Percentiles rank a stretch among this genome's conserved stretches.
phyloP scores from a whole-genome alignment of 1,139 yeast species.

The Yamadazyma kanchanaburiensis region DNA sequence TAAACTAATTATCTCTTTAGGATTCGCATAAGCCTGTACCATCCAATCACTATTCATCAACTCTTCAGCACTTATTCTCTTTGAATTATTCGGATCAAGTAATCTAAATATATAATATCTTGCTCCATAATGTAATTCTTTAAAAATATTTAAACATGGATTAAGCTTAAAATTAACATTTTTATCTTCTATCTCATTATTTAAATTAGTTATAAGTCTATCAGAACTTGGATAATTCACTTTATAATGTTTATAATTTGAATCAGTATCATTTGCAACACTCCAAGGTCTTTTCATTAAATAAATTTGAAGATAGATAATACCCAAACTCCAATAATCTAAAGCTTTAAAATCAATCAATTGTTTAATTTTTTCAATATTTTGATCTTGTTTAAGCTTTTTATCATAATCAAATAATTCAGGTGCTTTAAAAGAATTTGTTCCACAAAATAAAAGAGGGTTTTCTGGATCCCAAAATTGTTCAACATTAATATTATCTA shows the following conservation, averaged over 20 bases:
- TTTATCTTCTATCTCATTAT: conserved; percentile 23
- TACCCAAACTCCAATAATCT: conserved; percentile 54
- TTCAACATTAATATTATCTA: conserved; percentile 15
- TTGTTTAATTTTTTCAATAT: conserved; percentile 8
- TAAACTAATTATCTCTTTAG: conserved; percentile 33
- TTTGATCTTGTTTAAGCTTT: conserved; percentile 8
- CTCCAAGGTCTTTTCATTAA: conserved; percentile 50
- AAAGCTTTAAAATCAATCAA: conserved; percentile 23
- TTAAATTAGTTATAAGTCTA: conserved; percentile 14
- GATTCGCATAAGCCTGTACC: conserved; percentile 41
- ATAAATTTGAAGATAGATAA: conserved; percentile 43
- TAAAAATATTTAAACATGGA: conserved; percentile 34
- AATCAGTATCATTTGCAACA: conserved; percentile 26
- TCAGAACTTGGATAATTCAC: conserved; percentile 20
- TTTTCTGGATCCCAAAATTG: conserved; percentile 16
- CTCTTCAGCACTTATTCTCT: conserved; percentile 22
- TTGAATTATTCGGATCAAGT: conserved; percentile 28
- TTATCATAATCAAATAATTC: conserved; percentile 38
- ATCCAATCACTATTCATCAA: conserved; percentile 38
- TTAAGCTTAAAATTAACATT: conserved; percentile 15
- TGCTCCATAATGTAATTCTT: conserved; percentile 38
- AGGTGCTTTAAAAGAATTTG: conserved; percentile 55
- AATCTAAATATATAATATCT: conserved; percentile 29
- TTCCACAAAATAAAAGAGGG: conserved; percentile 40
- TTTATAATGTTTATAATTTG: conserved; percentile 21